These are phyloP conservation scores for Colletotrichum magnum DNA, from an alignment of 2,329 filamentous ascomycete genomes.

Conservation along the genomic window DNA sequence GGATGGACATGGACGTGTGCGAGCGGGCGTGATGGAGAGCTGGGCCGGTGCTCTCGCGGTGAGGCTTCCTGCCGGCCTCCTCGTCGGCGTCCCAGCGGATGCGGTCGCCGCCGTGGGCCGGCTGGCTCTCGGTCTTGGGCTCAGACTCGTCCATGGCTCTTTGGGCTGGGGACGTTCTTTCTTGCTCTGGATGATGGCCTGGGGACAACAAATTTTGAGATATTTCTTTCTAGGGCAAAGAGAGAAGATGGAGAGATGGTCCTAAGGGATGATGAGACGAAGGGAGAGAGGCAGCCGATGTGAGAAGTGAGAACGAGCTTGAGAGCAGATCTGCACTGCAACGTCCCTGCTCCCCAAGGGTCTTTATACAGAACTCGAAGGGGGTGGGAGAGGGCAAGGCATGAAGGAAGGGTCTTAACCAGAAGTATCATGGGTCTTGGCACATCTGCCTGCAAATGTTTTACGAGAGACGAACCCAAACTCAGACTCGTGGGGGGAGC, in stretches of 20 bases:
- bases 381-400: background rate
- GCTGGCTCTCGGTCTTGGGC: conserved; percentile 41
- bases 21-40: conserved; percentile 47
- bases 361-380: conserved; percentile 31
- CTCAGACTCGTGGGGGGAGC: conserved; percentile 5
- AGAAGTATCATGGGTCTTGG: conserved; percentile 31
- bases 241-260: background rate
- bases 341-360: conserved; percentile 18
- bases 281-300: background rate
- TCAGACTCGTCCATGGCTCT: conserved; percentile 46
- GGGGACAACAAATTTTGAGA: background rate
- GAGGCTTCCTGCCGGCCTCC: conserved; percentile 42
- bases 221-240: background rate
- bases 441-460: conserved; percentile 15
- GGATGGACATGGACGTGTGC: conserved; percentile 57
- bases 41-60: conserved; percentile 37
- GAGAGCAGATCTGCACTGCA: conserved; percentile 9
- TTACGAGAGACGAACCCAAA: conserved; percentile 15
- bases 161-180: background rate
- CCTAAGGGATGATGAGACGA: background rate
- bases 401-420: conserved; percentile 20
- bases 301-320: conserved; percentile 27
- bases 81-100: conserved; percentile 57
- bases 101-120: conserved; percentile 44
- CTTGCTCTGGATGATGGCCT: background rate